These are phyloP conservation scores for Puccinia novopanici DNA, from an alignment of 1,284 basidiomycete species.

Conservation along the genomic window DNA sequence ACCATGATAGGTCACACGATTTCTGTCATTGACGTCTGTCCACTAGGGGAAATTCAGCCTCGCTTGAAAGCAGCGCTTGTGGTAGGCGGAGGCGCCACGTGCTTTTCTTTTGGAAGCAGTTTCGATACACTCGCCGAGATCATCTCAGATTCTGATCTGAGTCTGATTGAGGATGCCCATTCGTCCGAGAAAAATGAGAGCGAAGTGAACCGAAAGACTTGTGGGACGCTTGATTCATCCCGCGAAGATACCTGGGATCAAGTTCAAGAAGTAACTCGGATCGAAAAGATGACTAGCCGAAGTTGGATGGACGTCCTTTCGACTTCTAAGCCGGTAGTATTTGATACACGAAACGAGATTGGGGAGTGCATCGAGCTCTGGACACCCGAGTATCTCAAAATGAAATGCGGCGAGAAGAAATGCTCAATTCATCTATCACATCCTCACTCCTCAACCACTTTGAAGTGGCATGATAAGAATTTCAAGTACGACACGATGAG, in stretches of 20 bases:
- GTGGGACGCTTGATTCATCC: constrained; percentile 25
- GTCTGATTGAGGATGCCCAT: background rate
- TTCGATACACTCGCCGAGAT: constrained; percentile 38
- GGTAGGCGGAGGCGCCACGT: constrained; percentile 43
- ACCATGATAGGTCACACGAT: constrained; percentile 36
- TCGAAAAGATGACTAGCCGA: background rate
- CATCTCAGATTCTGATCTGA: constrained; percentile 15
- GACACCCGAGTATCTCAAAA: constrained; percentile 37
- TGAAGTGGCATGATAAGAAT: constrained; percentile 50
- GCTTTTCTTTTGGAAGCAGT: constrained; percentile 48
- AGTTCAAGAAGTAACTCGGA: constrained; percentile 1
- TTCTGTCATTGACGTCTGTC: background rate
- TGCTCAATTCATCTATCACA: constrained; percentile 46
- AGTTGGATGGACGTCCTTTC: constrained; percentile 1
- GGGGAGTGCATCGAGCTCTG: constrained; percentile 39
- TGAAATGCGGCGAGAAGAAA: constrained; percentile 31
- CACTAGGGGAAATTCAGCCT: background rate
- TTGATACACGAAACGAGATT: constrained; percentile 23
- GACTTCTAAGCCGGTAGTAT: constrained; percentile 22
- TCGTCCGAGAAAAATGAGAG: background rate
- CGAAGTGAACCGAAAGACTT: background rate
- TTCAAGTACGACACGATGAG: constrained; percentile 43
- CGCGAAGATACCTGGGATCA: constrained; percentile 42
- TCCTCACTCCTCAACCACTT: constrained; percentile 5
- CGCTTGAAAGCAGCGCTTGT: constrained; percentile 14